A percentile compares a stretch with the other conserved stretches of the same genome.
phyloP scores from a whole-genome alignment of 768 basidiomycete genomes.

The Melanogaster broomeanus region DNA sequence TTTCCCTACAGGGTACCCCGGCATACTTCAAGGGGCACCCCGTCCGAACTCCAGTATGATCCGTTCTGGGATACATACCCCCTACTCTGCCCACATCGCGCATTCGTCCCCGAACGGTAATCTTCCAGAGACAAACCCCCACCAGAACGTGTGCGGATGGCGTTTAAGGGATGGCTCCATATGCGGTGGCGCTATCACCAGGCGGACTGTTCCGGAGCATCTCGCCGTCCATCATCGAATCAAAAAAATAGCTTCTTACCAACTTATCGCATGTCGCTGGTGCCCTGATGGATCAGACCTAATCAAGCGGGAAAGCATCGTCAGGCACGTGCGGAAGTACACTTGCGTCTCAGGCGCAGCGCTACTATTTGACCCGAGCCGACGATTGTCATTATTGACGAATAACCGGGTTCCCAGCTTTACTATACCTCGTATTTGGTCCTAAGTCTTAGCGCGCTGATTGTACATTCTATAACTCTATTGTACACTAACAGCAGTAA shows the following conservation, averaged over 20 bases:
- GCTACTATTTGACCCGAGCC: too few species aligned
- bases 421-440: too few species aligned
- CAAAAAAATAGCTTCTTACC: rapidly evolving
- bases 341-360: conserved; percentile 11
- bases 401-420: too few species aligned
- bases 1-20: too few species aligned
- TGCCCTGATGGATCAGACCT: neutral
- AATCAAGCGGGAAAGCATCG: conserved; percentile 19
- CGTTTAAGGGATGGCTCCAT: neutral
- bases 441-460: too few species aligned
- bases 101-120: neutral
- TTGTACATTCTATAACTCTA: too few species aligned
- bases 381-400: too few species aligned
- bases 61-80: neutral
- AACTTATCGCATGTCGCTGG: conserved; percentile 6
- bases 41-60: neutral
- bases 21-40: too few species aligned
- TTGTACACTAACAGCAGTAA: too few species aligned
- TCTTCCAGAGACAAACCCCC: neutral
- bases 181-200: conserved; percentile 3
- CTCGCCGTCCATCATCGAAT: conserved; percentile 8
- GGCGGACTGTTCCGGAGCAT: conserved; percentile 3
- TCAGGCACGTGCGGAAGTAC: conserved; percentile 18
- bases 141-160: conserved; percentile 17
- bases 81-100: neutral